Conservation (phyloP, 495 filamentous ascomycete species). For the Lichenothelia convexa region DNA sequence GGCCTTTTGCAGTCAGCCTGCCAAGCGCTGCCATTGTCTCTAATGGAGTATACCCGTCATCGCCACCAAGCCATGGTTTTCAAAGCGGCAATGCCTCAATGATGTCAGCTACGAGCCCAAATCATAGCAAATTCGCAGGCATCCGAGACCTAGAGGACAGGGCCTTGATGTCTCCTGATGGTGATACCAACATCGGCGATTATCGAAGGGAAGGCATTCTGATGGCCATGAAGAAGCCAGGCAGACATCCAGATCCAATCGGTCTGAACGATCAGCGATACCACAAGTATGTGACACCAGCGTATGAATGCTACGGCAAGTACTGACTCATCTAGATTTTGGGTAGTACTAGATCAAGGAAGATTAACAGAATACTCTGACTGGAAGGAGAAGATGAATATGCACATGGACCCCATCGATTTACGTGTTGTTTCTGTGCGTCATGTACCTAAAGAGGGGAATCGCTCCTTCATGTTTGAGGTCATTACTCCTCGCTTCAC, state of each 20-base stretch:
- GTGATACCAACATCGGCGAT: conserved; percentile 28
- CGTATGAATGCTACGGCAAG: neutral
- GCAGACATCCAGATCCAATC: conserved; percentile 86
- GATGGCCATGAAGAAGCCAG: conserved; percentile 85
- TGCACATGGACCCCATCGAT: conserved; percentile 98
- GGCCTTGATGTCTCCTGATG: conserved; percentile 25
- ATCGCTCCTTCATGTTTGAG: conserved; percentile 94
- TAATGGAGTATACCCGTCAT: neutral
- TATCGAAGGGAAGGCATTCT: conserved; percentile 80
- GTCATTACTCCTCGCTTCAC: conserved; percentile 95
- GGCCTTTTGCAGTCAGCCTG: too few relatives aligned
- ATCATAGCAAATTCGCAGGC: conserved; percentile 58
- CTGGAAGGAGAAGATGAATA: conserved; percentile 92
- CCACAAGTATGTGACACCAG: conserved; percentile 74
- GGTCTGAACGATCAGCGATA: conserved; percentile 91
- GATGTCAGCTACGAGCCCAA: conserved; percentile 27
- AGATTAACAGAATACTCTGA: conserved; percentile 96
- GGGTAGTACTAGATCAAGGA: conserved; percentile 93
- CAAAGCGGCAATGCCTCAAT: conserved; percentile 20
- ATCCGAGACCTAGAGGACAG: conserved; percentile 81
- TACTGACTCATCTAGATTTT: conserved; percentile 45
- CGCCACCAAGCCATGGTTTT: too few relatives aligned
- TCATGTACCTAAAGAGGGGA: conserved; percentile 82
- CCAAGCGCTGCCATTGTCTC: neutral
- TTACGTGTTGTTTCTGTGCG: conserved; percentile 91